Evolutionary conservation across 2,329 filamentous ascomycete genomes (phyloP).

Genomic region (Fusarium abutilonis): DNA sequence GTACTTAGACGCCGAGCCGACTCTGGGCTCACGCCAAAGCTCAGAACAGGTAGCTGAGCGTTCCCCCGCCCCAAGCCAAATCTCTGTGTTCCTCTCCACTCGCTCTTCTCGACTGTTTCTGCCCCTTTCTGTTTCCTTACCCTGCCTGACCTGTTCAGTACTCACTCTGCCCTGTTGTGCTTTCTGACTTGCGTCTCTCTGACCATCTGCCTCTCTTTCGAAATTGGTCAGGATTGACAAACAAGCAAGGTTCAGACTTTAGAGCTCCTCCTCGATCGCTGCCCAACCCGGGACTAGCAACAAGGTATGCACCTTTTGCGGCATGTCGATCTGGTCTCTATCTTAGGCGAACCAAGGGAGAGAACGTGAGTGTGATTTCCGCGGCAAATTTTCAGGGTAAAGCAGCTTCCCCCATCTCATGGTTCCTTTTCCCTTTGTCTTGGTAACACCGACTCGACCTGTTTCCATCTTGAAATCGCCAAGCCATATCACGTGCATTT

Average conservation of each 20-base stretch:
- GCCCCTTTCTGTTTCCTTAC: conserved; percentile 7
- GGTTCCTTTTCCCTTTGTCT: not conserved
- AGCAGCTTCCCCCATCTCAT: conserved; percentile 15
- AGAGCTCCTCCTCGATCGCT: conserved; percentile 23
- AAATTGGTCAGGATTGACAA: conserved; percentile 11
- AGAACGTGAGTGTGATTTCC: conserved; percentile 21
- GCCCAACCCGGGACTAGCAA: conserved; percentile 37
- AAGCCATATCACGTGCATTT: conserved; percentile 41
- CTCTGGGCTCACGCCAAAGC: conserved; percentile 32
- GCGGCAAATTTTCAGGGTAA: conserved; percentile 8
- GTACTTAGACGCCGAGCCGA: conserved; percentile 44
- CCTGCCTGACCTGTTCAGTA: no score
- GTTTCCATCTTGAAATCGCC: conserved; percentile 16
- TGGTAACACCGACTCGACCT: conserved; percentile 3
- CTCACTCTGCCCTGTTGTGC: conserved; percentile 20
- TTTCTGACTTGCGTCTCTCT: conserved; percentile 27
- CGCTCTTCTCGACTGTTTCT: conserved; percentile 42
- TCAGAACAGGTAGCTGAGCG: conserved; percentile 46
- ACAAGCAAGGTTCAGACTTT: conserved; percentile 24
- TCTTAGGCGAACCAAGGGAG: conserved; percentile 20
- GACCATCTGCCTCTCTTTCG: conserved; percentile 9
- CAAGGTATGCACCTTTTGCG: conserved; percentile 19
- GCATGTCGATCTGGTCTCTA: conserved; percentile 32
- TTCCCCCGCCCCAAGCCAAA: conserved; percentile 45
- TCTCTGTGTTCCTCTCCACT: conserved; percentile 44